Evolutionary conservation across 345 rosid species (phyloP), one percentile per base, ranked within the genome.

Genomic region (Hibiscus syriacus): DNA sequence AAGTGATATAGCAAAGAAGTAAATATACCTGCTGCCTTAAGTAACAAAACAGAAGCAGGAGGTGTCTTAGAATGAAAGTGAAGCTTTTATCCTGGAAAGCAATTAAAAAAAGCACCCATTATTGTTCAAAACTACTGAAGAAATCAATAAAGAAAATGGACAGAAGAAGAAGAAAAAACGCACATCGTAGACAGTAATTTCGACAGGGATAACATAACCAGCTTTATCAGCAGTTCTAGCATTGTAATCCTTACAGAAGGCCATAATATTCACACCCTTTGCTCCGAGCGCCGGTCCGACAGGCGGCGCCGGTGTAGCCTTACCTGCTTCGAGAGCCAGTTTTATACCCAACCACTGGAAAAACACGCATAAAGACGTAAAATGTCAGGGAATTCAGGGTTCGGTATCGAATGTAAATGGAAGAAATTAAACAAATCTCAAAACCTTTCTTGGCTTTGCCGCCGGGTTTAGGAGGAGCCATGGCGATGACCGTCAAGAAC

Each of bases 221-320:
- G 90, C 89, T 83, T 94, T 89, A 70, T 94, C 99, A 76, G 92
- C 99, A 46, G 99, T 89, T 82, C 85, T 83, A 17, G 97, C 96
- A 84, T 94, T 91, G 81, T 94, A 94, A 77, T 94, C 99, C 81
- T 89, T 94, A 74, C 97, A 94, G 50, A 89, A 94, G 16, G 92
- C 92, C 97, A 87, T 86, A 12, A 90, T 94, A 72, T 94, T 86
- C 0, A 90, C 92, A 61, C 96, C 97, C 70, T 90, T 93, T 0
- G 96, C 78, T 80, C 92, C 97, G 57, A 89, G 88, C 0, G 94
- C 97, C 25, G 97, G 98, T 43, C 96, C 96, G 3, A 93, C 97
- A 0, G 98, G 98, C 3, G 94, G 96, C 3, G 94, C 98, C 26
- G 97, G 96, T 27, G 96, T 93, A 16, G 97, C 97, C 78, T 93